Conservation (phyloP, 495 filamentous ascomycete species). For the Penicillium atrosanguineum region DNA sequence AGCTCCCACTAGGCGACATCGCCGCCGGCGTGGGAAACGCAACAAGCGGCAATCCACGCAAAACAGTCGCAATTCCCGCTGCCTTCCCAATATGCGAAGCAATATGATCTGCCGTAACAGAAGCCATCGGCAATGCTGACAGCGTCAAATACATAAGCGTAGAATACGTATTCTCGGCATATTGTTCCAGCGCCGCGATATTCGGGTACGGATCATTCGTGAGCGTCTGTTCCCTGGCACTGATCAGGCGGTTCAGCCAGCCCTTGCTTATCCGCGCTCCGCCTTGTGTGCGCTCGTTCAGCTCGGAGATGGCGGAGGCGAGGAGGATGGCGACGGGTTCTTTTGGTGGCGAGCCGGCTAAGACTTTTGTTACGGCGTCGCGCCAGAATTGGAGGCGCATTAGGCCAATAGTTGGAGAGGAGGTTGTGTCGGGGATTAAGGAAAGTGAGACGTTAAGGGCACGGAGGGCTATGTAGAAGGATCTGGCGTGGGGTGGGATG, state of each 20-base stretch:
- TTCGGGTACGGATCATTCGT: conserved; percentile 77
- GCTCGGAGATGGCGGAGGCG: conserved; percentile 61
- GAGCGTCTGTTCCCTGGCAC: conserved; percentile 76
- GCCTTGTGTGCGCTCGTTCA: conserved; percentile 53
- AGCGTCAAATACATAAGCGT: conserved; percentile 90
- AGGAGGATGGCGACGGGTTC: conserved; percentile 90
- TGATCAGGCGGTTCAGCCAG: conserved; percentile 78
- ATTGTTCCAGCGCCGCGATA: conserved; percentile 73
- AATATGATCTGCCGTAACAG: conserved; percentile 85
- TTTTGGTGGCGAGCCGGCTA: conserved; percentile 73
- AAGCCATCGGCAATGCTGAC: conserved; percentile 69
- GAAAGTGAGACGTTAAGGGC: conserved; percentile 92
- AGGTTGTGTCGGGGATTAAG: conserved; percentile 81
- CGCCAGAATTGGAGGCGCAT: conserved; percentile 96
- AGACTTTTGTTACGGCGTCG: conserved; percentile 70
- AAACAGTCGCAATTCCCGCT: conserved; percentile 76
- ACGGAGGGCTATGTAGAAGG: conserved; percentile 86
- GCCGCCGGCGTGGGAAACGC: conserved; percentile 70
- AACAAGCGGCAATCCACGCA: conserved; percentile 80
- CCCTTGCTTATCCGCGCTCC: conserved; percentile 65
- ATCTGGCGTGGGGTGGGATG: conserved; percentile 64
- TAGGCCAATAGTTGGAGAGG: conserved; percentile 72
- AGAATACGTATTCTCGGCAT: conserved; percentile 91
- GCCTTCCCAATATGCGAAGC: conserved; percentile 95
- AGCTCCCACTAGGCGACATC: conserved; percentile 44